A percentile compares a stretch with the other conserved stretches of the same genome.
phyloP scores from a whole-genome alignment of 2,329 filamentous ascomycete genomes.

The Tricladium varicosporioides region DNA sequence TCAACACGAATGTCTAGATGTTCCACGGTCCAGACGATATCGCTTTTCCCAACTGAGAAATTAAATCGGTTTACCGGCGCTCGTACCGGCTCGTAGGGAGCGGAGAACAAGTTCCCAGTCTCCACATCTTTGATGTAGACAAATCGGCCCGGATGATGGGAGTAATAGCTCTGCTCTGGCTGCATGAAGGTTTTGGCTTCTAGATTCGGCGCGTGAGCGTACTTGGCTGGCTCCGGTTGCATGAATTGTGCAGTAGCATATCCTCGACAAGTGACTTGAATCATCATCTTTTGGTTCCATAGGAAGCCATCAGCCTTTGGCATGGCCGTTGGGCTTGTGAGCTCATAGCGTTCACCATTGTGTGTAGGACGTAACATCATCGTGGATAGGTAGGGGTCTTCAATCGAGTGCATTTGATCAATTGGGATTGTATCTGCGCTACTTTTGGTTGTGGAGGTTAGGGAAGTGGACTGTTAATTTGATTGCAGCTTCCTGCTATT shows the following conservation, averaged over 20 bases:
- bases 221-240: constrained; percentile 60
- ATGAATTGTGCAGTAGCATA: constrained; percentile 58
- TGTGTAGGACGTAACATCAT: constrained; percentile 34
- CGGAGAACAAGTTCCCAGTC: constrained; percentile 49
- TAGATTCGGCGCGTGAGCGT: constrained; percentile 56
- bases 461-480: background rate
- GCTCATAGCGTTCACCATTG: constrained; percentile 53
- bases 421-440: background rate
- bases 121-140: constrained; percentile 59
- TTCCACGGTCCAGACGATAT: constrained; percentile 53
- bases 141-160: constrained; percentile 57
- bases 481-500: background rate
- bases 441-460: background rate
- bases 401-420: background rate
- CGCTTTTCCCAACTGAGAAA: constrained; percentile 54
- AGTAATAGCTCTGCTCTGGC: constrained; percentile 57
- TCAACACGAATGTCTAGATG: constrained; percentile 49
- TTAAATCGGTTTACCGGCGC: constrained; percentile 46
- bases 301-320: constrained; percentile 55
- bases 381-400: background rate
- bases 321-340: constrained; percentile 53
- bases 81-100: constrained; percentile 54
- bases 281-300: constrained; percentile 62
- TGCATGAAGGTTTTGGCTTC: constrained; percentile 61
- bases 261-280: constrained; percentile 57